Percentiles rank a stretch among this genome's conserved stretches.
Evolutionary conservation across 2,329 filamentous ascomycete species (phyloP).

Genomic region (Penicillium sp.): DNA sequence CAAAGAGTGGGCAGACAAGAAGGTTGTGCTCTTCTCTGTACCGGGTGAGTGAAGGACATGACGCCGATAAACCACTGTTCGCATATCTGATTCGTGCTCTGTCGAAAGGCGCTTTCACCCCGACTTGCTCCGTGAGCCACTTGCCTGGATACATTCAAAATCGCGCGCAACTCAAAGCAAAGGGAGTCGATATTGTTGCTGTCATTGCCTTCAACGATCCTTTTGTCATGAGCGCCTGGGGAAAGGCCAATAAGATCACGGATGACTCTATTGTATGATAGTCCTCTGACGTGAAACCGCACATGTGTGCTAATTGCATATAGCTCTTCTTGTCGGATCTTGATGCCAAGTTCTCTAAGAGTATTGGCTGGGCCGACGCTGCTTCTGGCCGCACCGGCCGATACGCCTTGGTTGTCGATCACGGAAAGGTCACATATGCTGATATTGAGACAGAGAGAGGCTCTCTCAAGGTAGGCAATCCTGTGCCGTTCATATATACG

Average conservation of each 20-base stretch:
- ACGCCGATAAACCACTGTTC: background rate
- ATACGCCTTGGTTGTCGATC: slow-evolving; percentile 75
- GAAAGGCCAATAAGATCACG: slow-evolving; percentile 77
- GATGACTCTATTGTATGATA: slow-evolving; percentile 60
- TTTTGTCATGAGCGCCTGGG: slow-evolving; percentile 85
- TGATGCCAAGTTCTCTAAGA: slow-evolving; percentile 69
- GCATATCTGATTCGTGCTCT: background rate
- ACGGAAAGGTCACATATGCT: slow-evolving; percentile 79
- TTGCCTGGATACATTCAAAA: slow-evolving; percentile 75
- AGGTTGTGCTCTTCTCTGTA: slow-evolving; percentile 66
- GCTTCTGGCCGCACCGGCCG: slow-evolving; percentile 67
- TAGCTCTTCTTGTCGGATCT: slow-evolving; percentile 73
- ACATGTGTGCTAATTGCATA: slow-evolving; percentile 14
- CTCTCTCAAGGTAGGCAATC: slow-evolving; percentile 34
- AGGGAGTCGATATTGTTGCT: slow-evolving; percentile 78
- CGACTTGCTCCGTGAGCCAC: slow-evolving; percentile 77
- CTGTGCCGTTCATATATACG: background rate
- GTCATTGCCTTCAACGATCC: slow-evolving; percentile 81
- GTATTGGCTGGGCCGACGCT: slow-evolving; percentile 68
- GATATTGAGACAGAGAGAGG: slow-evolving; percentile 60
- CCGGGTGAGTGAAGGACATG: slow-evolving; percentile 46
- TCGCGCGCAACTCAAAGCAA: slow-evolving; percentile 65
- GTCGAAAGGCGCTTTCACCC: slow-evolving; percentile 70
- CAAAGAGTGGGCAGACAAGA: slow-evolving; percentile 69
- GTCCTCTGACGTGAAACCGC: background rate